phyloP scores from a whole-genome alignment of 1,284 basidiomycete species.

The Ustilago cynodontis region DNA sequence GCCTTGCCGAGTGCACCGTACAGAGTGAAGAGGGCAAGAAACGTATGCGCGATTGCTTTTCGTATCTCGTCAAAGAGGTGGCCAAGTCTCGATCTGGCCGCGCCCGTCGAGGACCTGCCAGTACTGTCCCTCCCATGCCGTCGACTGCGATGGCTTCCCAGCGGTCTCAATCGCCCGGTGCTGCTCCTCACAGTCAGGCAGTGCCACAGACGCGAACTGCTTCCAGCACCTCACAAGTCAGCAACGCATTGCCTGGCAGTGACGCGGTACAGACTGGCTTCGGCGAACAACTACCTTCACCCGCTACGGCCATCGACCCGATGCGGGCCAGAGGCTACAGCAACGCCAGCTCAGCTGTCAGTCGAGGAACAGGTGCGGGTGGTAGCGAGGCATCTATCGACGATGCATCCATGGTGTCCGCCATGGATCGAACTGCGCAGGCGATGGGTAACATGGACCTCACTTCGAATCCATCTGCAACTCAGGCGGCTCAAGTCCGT shows the following conservation, averaged over 20 bases:
- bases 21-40: slow-evolving; percentile 66
- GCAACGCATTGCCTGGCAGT: background rate
- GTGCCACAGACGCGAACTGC: slow-evolving; percentile 16
- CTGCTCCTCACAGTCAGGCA: slow-evolving; percentile 6
- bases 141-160: slow-evolving; percentile 16
- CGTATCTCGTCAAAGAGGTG: slow-evolving; percentile 65
- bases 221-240: slow-evolving; percentile 22
- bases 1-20: slow-evolving; percentile 64
- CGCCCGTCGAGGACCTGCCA: slow-evolving; percentile 32
- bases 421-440: slow-evolving; percentile 2
- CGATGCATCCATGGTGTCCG: slow-evolving; percentile 3
- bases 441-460: background rate
- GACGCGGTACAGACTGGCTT: slow-evolving; percentile 7
- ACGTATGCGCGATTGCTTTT: slow-evolving; percentile 67
- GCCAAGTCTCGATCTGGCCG: slow-evolving; percentile 57
- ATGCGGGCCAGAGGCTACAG: slow-evolving; percentile 28
- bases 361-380: background rate
- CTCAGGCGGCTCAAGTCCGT: background rate
- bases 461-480: background rate
- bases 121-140: slow-evolving; percentile 22
- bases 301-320: slow-evolving; percentile 7
- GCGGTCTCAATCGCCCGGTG: slow-evolving; percentile 17
- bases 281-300: slow-evolving; percentile 3
- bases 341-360: slow-evolving; percentile 29
- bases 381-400: slow-evolving; percentile 14